Evolutionary conservation across 139 green algal species (phyloP).

Genomic region (Pleodorina starrii): DNA sequence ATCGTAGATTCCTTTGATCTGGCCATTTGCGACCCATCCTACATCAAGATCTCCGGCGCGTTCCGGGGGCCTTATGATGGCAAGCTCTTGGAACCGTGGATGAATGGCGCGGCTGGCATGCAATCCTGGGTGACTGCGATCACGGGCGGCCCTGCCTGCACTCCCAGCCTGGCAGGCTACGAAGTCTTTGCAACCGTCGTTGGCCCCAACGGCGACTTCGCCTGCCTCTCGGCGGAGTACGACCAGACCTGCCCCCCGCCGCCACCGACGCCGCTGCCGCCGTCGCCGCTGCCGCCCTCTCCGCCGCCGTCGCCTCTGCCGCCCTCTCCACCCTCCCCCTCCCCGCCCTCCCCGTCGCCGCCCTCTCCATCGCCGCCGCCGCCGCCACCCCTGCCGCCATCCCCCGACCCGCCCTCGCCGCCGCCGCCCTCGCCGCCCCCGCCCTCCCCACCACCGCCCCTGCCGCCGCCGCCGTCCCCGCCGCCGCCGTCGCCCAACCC

Average conservation of each 20-base stretch:
- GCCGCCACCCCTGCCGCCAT: not conserved
- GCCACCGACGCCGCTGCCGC: not conserved
- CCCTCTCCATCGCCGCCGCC: not conserved
- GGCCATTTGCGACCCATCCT: not conserved
- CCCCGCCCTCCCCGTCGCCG: not conserved
- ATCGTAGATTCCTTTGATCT: not conserved
- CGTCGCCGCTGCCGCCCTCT: not conserved
- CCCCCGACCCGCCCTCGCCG: not conserved
- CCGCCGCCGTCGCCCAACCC: not conserved
- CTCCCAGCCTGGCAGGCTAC: not conserved
- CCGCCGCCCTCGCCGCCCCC: not conserved
- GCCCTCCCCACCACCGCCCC: not conserved
- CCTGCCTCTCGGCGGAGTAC: not conserved
- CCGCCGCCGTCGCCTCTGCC: not conserved
- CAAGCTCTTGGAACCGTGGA: not conserved
- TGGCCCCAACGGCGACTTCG: not conserved
- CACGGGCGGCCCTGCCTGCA: not conserved
- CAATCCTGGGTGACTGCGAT: not conserved
- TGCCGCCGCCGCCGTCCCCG: not conserved
- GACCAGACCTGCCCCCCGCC: not conserved
- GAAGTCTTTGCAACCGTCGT: not conserved
- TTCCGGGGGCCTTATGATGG: not conserved
- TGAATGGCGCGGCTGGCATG: not conserved
- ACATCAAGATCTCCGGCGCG: not conserved
- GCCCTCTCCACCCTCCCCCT: not conserved